Percentiles rank a stretch among this genome's conserved stretches.
Evolutionary conservation across 805 yeast genomes (phyloP).

Genomic region (Torulaspora delbrueckii): DNA sequence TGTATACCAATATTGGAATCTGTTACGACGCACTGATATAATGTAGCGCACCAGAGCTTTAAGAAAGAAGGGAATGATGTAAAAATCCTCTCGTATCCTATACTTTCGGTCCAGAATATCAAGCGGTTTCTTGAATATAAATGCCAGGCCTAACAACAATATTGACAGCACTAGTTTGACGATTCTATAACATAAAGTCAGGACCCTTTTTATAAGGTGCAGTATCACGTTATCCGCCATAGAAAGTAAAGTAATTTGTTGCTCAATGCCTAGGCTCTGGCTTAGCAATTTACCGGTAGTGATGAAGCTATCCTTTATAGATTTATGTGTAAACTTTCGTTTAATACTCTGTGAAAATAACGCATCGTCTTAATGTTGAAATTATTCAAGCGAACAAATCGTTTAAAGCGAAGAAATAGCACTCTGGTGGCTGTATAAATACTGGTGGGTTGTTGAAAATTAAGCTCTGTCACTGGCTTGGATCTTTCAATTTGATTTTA

Average conservation of each 20-base stretch:
- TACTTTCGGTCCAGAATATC: constrained; percentile 29
- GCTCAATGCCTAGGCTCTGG: background rate
- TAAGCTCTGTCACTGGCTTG: background rate
- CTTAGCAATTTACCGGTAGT: background rate
- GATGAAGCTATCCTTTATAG: background rate
- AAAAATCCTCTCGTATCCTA: constrained; percentile 48
- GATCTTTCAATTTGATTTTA: too few relatives aligned
- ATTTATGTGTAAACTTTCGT: background rate
- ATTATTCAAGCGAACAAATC: background rate
- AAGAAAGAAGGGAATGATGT: constrained; percentile 44
- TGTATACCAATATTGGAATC: constrained; percentile 60
- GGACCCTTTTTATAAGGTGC: constrained; percentile 16
- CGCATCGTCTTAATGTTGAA: constrained; percentile 1
- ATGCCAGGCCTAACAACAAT: constrained; percentile 12
- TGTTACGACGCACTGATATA: constrained; percentile 24
- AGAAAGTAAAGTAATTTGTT: background rate
- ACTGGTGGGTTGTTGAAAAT: background rate
- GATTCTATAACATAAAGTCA: constrained; percentile 14
- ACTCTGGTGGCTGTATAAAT: background rate
- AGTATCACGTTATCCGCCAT: constrained; percentile 9
- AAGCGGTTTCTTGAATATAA: constrained; percentile 13
- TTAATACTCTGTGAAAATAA: constrained; percentile 4
- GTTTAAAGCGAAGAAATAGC: constrained; percentile 1
- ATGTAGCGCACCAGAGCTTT: constrained; percentile 41
- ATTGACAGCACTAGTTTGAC: constrained; percentile 20